Evolutionary conservation across 2,329 filamentous ascomycete genomes (phyloP).

Genomic region (Leptosphaerulina australis): DNA sequence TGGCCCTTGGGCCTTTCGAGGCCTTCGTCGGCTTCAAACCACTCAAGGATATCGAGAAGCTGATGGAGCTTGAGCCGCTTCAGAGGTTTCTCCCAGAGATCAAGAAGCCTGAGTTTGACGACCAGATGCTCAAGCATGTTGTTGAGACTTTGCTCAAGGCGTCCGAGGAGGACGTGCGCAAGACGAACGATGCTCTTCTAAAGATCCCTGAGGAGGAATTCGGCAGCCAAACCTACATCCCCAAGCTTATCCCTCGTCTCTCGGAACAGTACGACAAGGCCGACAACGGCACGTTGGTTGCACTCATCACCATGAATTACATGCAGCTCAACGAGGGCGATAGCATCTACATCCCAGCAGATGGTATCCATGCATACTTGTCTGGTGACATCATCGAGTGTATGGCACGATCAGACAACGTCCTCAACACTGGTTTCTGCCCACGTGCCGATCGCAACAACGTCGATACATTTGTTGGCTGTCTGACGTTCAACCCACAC

Average conservation of each 20-base stretch:
- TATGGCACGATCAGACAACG: constrained; percentile 77
- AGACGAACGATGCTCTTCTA: constrained; percentile 60
- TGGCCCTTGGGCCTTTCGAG: constrained; percentile 74
- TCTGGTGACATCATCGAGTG: constrained; percentile 77
- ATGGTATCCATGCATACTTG: constrained; percentile 76
- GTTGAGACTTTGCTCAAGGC: constrained; percentile 62
- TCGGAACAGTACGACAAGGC: constrained; percentile 66
- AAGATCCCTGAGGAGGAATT: constrained; percentile 57
- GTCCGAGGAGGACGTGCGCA: constrained; percentile 58
- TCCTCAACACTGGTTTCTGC: constrained; percentile 77
- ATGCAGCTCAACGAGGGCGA: constrained; percentile 69
- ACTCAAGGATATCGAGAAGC: constrained; percentile 61
- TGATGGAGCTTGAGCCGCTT: constrained; percentile 64
- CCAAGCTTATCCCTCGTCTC: constrained; percentile 68
- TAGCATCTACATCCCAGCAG: constrained; percentile 72
- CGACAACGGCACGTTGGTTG: constrained; percentile 72
- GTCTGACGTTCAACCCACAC: constrained; percentile 69
- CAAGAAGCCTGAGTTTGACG: constrained; percentile 56
- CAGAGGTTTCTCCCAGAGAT: constrained; percentile 58
- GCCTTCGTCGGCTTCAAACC: constrained; percentile 78
- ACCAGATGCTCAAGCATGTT: constrained; percentile 63
- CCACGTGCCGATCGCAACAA: constrained; percentile 68
- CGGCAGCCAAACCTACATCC: constrained; percentile 63
- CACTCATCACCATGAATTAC: constrained; percentile 76
- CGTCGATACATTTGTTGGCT: constrained; percentile 66